Percentiles rank a stretch among this genome's conserved stretches.
Conservation (phyloP, 164 flowering plant genomes). For the Magnolia sinica region DNA sequence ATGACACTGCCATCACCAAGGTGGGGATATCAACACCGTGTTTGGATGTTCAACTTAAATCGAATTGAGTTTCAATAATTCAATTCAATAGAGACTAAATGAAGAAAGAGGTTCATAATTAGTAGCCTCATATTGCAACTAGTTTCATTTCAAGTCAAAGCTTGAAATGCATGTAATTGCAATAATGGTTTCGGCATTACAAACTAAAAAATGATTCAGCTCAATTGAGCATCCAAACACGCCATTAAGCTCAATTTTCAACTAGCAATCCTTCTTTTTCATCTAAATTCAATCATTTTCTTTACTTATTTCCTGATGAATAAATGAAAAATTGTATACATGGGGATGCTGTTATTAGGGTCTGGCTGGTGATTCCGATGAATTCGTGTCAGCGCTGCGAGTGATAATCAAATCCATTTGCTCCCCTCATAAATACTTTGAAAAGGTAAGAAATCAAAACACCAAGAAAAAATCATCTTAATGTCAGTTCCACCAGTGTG, state of each 20-base stretch:
- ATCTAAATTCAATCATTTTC: neutral
- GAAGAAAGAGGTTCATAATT: too few species aligned
- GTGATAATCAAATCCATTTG: constrained; percentile 52
- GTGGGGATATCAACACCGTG: constrained; percentile 23
- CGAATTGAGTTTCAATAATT: neutral
- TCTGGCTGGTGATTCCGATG: constrained; percentile 41
- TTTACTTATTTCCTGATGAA: neutral
- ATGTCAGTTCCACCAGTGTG: too few species aligned
- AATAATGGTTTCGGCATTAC: neutral
- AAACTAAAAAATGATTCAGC: neutral
- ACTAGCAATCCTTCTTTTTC: too few species aligned
- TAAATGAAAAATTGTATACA: neutral
- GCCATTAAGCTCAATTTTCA: too few species aligned
- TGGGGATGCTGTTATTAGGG: constrained; percentile 26
- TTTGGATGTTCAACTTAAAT: neutral
- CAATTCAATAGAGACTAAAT: neutral
- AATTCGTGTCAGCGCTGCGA: constrained; percentile 42
- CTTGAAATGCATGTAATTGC: neutral
- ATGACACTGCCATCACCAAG: constrained; percentile 64
- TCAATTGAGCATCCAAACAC: neutral
- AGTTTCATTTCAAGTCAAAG: too few species aligned
- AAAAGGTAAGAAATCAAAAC: constrained; percentile 32
- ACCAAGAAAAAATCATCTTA: too few species aligned
- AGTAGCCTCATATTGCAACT: too few species aligned
- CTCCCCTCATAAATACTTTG: constrained; percentile 56